Conservation (phyloP, 345 rosid species). For the Conringia planisiliqua region DNA sequence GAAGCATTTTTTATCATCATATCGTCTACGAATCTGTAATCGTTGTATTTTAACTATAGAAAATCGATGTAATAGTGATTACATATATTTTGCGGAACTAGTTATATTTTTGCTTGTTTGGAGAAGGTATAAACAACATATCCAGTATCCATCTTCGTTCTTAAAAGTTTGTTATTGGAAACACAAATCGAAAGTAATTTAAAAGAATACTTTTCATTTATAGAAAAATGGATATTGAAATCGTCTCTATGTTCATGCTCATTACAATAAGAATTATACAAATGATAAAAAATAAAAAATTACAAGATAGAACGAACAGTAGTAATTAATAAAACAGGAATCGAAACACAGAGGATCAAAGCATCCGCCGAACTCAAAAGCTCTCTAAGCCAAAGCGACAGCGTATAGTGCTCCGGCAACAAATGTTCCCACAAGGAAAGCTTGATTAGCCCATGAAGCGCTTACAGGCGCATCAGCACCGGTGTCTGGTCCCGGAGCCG, state of each 20-base stretch:
- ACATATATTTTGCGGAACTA: neutral
- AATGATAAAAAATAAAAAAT: neutral
- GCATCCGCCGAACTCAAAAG: constrained; percentile 6
- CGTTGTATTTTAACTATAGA: too few relatives aligned
- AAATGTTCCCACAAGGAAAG: constrained; percentile 49
- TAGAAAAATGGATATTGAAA: neutral
- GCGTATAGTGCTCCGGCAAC: constrained; percentile 51
- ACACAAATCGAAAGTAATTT: neutral
- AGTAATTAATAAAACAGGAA: constrained; percentile 3
- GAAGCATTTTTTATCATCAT: too few relatives aligned
- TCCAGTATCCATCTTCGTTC: neutral
- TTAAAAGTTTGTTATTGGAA: neutral
- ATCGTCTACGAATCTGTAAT: too few relatives aligned
- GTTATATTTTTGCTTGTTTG: neutral
- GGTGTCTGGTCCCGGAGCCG: constrained; percentile 19
- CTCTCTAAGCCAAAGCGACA: constrained; percentile 51
- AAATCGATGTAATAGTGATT: neutral
- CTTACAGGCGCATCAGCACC: constrained; percentile 26
- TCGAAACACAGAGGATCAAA: constrained; percentile 4
- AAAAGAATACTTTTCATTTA: neutral
- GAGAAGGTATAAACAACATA: neutral
- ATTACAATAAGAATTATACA: neutral
- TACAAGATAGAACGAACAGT: neutral
- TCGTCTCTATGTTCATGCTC: neutral
- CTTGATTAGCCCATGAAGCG: constrained; percentile 33